Conservation (phyloP, 1,284 basidiomycete species). For the Cutaneotrichosporon sp. region DNA sequence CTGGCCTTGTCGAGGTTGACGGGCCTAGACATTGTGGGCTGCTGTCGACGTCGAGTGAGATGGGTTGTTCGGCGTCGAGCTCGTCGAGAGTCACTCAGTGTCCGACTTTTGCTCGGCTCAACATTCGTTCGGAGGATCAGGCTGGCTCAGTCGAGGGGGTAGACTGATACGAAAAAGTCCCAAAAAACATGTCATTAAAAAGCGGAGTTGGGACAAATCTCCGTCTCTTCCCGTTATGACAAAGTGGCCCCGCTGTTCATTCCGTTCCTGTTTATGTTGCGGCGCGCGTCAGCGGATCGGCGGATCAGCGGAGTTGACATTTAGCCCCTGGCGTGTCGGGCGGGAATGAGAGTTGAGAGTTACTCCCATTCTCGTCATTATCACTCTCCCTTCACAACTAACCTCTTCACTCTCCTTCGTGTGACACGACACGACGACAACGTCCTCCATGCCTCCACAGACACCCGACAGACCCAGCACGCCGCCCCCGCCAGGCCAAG, state of each 20-base stretch:
- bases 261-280: too few relatives aligned
- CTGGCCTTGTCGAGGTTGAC: not conserved
- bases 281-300: too few relatives aligned
- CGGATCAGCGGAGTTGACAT: too few relatives aligned
- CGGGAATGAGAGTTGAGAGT: too few relatives aligned
- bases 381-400: not conserved
- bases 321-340: not conserved
- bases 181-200: not conserved
- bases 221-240: too few relatives aligned
- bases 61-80: not conserved
- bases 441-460: not conserved
- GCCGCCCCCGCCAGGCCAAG: not conserved
- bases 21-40: not conserved
- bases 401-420: not conserved
- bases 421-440: not conserved
- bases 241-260: too few relatives aligned
- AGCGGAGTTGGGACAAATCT: not conserved
- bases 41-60: not conserved
- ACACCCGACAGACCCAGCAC: not conserved
- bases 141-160: too few relatives aligned
- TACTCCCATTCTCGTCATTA: not conserved
- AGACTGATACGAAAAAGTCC: constrained; percentile 4
- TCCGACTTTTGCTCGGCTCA: not conserved
- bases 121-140: too few relatives aligned
- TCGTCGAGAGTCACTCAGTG: too few relatives aligned